Base-by-base conservation (phyloP, 1,139 yeast species). In the Blastobotrys apis region DNA sequence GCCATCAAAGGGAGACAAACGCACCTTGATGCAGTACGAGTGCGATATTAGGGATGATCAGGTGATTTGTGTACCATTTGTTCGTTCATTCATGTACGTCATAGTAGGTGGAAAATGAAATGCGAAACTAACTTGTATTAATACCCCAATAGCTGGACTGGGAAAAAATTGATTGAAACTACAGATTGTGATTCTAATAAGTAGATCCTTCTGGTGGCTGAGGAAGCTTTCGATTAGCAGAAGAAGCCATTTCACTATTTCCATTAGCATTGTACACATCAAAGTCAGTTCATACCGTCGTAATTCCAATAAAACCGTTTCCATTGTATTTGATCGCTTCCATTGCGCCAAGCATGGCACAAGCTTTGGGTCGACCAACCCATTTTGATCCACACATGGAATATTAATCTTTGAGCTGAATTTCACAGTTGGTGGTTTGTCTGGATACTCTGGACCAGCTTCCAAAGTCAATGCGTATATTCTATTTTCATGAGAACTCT, bases 191-290 rank as follows among this genome's bases (percentile, higher is more conserved):
- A 52, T 16, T 70, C 77, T 10, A 74, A 74, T 53, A 87, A 20
- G 80, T 78, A 31, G 82, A 67, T 13, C 97, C 97, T 68, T 92
- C 99, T 9, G 83, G 70, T 15, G 98, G 98, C 67, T 92, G 99
- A 6, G 82, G 73, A 53, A 92, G 72, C 68, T 86, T 87, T 71
- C 88, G 82, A 65, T 92, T 90, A 15, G 80, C 68, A 5, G 94
- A 76, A 19, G 78, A 68, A 0, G 95, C 95, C 97, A 92, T 90
- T 53, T 80, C 84, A 58, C 77, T 46, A 29, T 9, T 26, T 23
- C 4, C 4, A 10, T 23, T 15, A n/a, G 25, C 26, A 10, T 9
- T 13, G 15, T 6, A 10, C 33, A 30, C 15, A 9, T 30, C 10
- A 4, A 21, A 9, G 10, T 31, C 3, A 21, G 27, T 45, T 42